Base-by-base conservation (phyloP, 2,329 filamentous ascomycete genomes). In the Apiospora phragmitis region DNA sequence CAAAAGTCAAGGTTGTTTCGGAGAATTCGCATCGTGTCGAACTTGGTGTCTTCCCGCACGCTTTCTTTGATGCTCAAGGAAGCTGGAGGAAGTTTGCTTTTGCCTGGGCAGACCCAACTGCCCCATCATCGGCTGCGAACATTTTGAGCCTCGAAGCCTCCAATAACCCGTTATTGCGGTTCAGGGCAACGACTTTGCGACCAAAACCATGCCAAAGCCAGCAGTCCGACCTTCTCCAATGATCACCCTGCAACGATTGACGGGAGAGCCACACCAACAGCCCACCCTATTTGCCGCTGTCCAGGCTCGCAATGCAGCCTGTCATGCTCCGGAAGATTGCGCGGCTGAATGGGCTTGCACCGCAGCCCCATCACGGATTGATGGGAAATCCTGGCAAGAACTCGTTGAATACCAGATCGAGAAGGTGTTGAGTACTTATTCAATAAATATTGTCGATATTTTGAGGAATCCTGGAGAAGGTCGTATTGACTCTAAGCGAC, bases 391-490 rank as follows among this genome's bases (percentile, higher is more conserved):
- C 32, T 38, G 32, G 55, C 21, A 29, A n/a, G 29, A 14, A 38
- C 3, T 12, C 18, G 9, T 14, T 29, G 29, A 32, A 35, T 21
- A 29, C 29, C 26, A 55, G 51, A 55, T 32, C 51, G 51, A 62
- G 55, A 62, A 3, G 32, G 21, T 62, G 55, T 21, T 38, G 55
- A 18, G 16, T 62, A 62, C 55, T 62, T 38, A 38, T 62, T 21
- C 51, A 59, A 59, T 59, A 59, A 59, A 62, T 62, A 38, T n/a
- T n/a, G 32, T 21, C 55, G 32, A 62, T n/a, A 62, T 62, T 35
- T n/a, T 18, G 18, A 32, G 32, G 24, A 35, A 62, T n/a, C 7
- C 55, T 62, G 32, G 55, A 32, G 32, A 62, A 62, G 55, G 55
- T 62, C 18, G 55, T n/a, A 62, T 62, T 11, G 32, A n/a, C 4